Percentiles rank a stretch among this genome's conserved stretches.
phyloP scores from a whole-genome alignment of 1,284 basidiomycete genomes.

The Entoloma clypeatum region DNA sequence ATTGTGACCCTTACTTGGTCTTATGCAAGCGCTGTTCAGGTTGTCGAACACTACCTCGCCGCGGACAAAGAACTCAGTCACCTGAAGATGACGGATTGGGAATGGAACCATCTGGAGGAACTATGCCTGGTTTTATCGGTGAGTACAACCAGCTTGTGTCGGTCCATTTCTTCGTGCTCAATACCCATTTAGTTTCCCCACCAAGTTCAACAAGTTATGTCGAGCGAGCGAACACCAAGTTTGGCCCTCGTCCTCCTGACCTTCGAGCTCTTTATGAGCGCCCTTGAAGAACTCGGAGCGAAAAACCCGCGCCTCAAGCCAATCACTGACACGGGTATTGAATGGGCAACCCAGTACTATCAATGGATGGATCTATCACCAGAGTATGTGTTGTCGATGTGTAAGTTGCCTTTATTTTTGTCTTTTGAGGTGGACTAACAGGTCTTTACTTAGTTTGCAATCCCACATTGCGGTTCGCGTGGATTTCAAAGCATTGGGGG shows the following conservation, averaged over 20 bases:
- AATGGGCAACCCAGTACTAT: too few species aligned
- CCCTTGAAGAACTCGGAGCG: slow-evolving; percentile 11
- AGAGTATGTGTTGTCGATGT: too few species aligned
- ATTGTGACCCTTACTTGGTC: not conserved
- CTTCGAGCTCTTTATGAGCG: slow-evolving; percentile 14
- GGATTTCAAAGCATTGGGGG: too few species aligned
- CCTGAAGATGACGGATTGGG: slow-evolving; percentile 5
- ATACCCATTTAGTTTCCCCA: slow-evolving; percentile 11
- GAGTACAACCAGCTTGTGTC: not conserved
- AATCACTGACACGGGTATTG: too few species aligned
- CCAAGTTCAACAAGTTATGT: slow-evolving; percentile 12
- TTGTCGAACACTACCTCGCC: slow-evolving; percentile 7
- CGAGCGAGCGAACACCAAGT: slow-evolving; percentile 12
- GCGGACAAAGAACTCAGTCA: too few species aligned
- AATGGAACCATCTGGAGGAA: slow-evolving; percentile 10
- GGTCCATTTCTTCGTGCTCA: not conserved
- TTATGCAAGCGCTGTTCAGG: slow-evolving; percentile 1
- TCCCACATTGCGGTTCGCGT: too few species aligned
- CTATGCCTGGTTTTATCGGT: not conserved
- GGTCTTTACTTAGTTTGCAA: too few species aligned
- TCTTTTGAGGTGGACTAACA: too few species aligned
- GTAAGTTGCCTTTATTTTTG: too few species aligned
- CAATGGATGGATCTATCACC: too few species aligned
- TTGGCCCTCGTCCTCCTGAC: slow-evolving; percentile 14
- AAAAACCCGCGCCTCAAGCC: too few species aligned